phyloP scores from a whole-genome alignment of 2,329 filamentous ascomycete genomes.

The Tolypocladium album region DNA sequence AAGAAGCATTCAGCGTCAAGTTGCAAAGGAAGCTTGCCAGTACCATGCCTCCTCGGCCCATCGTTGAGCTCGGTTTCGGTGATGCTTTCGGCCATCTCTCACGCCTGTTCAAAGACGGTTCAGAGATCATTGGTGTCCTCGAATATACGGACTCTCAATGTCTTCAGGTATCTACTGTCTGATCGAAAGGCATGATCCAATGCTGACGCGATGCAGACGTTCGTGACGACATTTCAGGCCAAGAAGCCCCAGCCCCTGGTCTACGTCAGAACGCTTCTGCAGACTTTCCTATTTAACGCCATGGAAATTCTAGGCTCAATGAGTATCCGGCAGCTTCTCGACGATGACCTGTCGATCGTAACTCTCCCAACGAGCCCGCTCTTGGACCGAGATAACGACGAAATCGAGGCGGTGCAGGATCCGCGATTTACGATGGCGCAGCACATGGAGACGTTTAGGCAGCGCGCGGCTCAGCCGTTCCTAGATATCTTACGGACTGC shows the following conservation, averaged over 20 bases:
- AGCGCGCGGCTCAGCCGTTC: conserved; percentile 57
- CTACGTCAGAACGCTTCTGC: conserved; percentile 71
- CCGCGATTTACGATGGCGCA: conserved; percentile 62
- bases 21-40: conserved; percentile 87
- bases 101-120: conserved; percentile 60
- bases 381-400: conserved; percentile 63
- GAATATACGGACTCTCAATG: conserved; percentile 59
- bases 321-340: conserved; percentile 64
- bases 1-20: conserved; percentile 79
- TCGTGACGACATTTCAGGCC: conserved; percentile 63
- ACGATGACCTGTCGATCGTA: conserved; percentile 69
- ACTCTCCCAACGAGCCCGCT: conserved; percentile 63
- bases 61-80: conserved; percentile 65
- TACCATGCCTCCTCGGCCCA: conserved; percentile 84
- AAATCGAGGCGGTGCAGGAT: conserved; percentile 63
- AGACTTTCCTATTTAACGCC: conserved; percentile 64
- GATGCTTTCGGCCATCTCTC: conserved; percentile 61
- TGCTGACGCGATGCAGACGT: conserved; percentile 39
- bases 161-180: conserved; percentile 44
- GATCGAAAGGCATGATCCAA: background rate
- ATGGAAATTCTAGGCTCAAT: conserved; percentile 58
- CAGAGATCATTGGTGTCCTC: conserved; percentile 57
- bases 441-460: conserved; percentile 60
- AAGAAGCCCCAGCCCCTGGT: conserved; percentile 74
- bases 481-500: conserved; percentile 74